A percentile compares a stretch with the other conserved stretches of the same genome.
Evolutionary conservation across 225 moss, liverwort and hornwort genomes (phyloP).

Genomic region (Physcomitrellopsis africana): DNA sequence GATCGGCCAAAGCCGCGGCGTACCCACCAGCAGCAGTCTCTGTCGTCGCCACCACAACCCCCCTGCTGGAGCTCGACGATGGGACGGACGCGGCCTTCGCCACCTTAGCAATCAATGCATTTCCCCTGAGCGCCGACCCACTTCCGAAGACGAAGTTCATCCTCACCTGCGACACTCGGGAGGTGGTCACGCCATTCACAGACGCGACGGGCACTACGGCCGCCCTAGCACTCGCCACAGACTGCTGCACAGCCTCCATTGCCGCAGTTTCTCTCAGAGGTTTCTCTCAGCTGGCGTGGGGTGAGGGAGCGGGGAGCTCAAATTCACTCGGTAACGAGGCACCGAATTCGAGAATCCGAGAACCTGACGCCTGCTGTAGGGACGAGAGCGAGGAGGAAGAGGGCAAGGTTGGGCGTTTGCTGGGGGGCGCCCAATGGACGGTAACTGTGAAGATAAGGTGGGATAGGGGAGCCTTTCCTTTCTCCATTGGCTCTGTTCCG

Average conservation of each 20-base stretch:
- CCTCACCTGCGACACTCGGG: slow-evolving; percentile 43
- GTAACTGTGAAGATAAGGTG: slow-evolving; percentile 39
- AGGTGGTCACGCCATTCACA: slow-evolving; percentile 15
- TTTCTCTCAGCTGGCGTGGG: background rate
- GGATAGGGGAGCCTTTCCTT: slow-evolving; percentile 20
- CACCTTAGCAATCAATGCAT: slow-evolving; percentile 43
- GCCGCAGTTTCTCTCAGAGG: background rate
- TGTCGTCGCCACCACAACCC: slow-evolving; percentile 70
- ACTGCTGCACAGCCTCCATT: slow-evolving; percentile 55
- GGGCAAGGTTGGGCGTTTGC: background rate
- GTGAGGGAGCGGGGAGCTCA: no score
- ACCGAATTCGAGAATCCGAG: no score
- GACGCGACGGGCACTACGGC: slow-evolving; percentile 26
- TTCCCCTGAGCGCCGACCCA: slow-evolving; percentile 35
- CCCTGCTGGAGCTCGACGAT: slow-evolving; percentile 32
- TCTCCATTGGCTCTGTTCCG: background rate
- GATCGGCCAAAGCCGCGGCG: slow-evolving; percentile 79
- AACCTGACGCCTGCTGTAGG: no score
- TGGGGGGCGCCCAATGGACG: slow-evolving; percentile 25
- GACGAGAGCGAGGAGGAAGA: no score
- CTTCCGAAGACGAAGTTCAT: slow-evolving; percentile 46
- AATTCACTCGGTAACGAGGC: no score
- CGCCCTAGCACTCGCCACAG: slow-evolving; percentile 12
- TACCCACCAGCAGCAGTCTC: slow-evolving; percentile 77
- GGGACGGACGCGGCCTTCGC: background rate